phyloP scores from a whole-genome alignment of 2,329 filamentous ascomycete genomes.

The Apiospora sp. region DNA sequence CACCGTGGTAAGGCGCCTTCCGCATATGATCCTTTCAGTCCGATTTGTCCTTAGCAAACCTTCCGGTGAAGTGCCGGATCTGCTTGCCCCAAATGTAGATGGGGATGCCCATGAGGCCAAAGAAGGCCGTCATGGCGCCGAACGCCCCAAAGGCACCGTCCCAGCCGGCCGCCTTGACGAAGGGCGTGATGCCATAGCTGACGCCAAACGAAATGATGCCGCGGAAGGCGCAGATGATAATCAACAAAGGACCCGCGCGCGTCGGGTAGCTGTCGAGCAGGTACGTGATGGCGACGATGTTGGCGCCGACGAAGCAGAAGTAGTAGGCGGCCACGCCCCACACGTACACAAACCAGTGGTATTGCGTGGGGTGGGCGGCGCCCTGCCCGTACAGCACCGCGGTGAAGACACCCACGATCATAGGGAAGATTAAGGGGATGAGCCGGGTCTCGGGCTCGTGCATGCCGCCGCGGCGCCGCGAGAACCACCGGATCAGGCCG shows the following conservation, averaged over 20 bases:
- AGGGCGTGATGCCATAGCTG: slow-evolving; percentile 40
- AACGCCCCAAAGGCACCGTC: slow-evolving; percentile 45
- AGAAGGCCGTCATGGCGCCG: slow-evolving; percentile 40
- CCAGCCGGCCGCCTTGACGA: slow-evolving; percentile 40
- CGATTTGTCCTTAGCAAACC: slow-evolving; percentile 32
- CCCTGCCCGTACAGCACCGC: slow-evolving; percentile 49
- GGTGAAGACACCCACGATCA: slow-evolving; percentile 47
- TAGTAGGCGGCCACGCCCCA: slow-evolving; percentile 40
- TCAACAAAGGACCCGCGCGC: slow-evolving; percentile 49
- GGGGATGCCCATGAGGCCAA: slow-evolving; percentile 41
- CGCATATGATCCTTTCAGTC: neutral
- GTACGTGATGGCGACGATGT: slow-evolving; percentile 54
- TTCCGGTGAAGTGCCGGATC: slow-evolving; percentile 39
- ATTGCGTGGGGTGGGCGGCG: slow-evolving; percentile 43
- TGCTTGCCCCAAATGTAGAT: slow-evolving; percentile 43
- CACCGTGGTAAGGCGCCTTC: neutral
- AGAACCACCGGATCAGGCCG: slow-evolving; percentile 44
- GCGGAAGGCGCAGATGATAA: slow-evolving; percentile 54
- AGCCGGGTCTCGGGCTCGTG: slow-evolving; percentile 51
- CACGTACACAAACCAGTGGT: slow-evolving; percentile 46
- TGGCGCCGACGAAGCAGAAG: slow-evolving; percentile 50
- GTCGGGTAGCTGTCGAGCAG: slow-evolving; percentile 53
- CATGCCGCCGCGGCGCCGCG: slow-evolving; percentile 47
- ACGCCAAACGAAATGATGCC: slow-evolving; percentile 54
- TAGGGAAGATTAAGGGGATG: slow-evolving; percentile 45